These are phyloP conservation scores for Paecilomyces variotii DNA, from an alignment of 2,329 filamentous ascomycete species.

Conservation along the genomic window DNA sequence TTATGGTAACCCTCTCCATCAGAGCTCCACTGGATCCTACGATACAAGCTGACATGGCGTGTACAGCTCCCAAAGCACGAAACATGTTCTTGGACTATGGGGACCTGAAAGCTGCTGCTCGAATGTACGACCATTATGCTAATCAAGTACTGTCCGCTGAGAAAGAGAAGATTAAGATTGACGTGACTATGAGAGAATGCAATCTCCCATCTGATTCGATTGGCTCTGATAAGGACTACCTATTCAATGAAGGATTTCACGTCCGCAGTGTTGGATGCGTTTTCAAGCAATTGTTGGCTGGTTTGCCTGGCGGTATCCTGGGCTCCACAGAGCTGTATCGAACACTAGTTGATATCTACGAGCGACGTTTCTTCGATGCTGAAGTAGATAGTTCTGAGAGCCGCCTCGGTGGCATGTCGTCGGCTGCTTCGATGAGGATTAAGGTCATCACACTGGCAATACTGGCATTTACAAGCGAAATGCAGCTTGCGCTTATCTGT, in stretches of 20 bases:
- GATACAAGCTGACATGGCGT: neutral
- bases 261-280: conserved; percentile 27
- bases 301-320: conserved; percentile 31
- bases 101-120: conserved; percentile 23
- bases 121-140: conserved; percentile 35
- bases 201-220: conserved; percentile 21
- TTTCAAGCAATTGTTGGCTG: conserved; percentile 27
- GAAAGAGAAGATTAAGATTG: conserved; percentile 24
- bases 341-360: conserved; percentile 21
- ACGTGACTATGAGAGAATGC: conserved; percentile 25
- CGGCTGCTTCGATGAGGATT: conserved; percentile 15
- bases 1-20: conserved; percentile 21
- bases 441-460: conserved; percentile 31
- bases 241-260: conserved; percentile 11
- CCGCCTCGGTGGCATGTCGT: conserved; percentile 13
- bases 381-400: conserved; percentile 10
- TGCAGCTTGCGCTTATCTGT: conserved; percentile 34
- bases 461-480: conserved; percentile 26
- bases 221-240: conserved; percentile 4
- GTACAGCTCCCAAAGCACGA: conserved; percentile 19
- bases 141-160: conserved; percentile 29
- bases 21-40: neutral
- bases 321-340: conserved; percentile 28
- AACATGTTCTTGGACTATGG: conserved; percentile 29
- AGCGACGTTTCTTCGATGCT: conserved; percentile 11